Evolutionary conservation across 1,284 basidiomycete genomes (phyloP).

Genomic region (Takashimella tepidaria): DNA sequence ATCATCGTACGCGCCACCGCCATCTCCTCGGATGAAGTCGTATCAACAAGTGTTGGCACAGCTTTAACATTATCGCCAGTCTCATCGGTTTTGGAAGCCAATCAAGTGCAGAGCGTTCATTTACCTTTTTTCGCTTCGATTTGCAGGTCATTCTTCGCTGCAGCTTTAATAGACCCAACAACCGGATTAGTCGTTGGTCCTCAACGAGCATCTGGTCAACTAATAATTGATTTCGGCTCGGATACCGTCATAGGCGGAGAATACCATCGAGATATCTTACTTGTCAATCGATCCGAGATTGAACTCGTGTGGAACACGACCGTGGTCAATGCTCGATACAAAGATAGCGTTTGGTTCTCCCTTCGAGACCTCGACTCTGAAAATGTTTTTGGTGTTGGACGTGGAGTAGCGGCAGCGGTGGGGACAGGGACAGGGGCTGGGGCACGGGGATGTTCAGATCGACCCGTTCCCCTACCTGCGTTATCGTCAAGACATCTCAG

Average conservation of each 20-base stretch:
- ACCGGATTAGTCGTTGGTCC: slow-evolving; percentile 29
- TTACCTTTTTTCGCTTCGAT: slow-evolving; percentile 45
- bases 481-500: slow-evolving; percentile 42
- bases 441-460: slow-evolving; percentile 11
- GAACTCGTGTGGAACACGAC: slow-evolving; percentile 42
- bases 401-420: no score
- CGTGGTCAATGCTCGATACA: slow-evolving; percentile 35
- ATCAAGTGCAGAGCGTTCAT: slow-evolving; percentile 23
- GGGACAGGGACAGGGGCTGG: neutral
- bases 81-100: neutral
- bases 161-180: slow-evolving; percentile 34
- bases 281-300: slow-evolving; percentile 45
- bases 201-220: slow-evolving; percentile 33
- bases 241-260: slow-evolving; percentile 36
- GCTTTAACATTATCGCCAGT: neutral
- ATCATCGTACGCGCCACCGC: slow-evolving; percentile 33
- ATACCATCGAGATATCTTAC: slow-evolving; percentile 40
- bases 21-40: neutral
- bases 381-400: slow-evolving; percentile 41
- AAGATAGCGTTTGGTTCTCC: slow-evolving; percentile 43
- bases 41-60: neutral
- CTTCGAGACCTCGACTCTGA: slow-evolving; percentile 45
- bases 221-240: slow-evolving; percentile 40
- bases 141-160: slow-evolving; percentile 41
- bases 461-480: slow-evolving; percentile 38